Evolutionary conservation across 2,329 filamentous ascomycete genomes (phyloP), one percentile per base, ranked within the genome.

Genomic region (Microdochium paspali): DNA sequence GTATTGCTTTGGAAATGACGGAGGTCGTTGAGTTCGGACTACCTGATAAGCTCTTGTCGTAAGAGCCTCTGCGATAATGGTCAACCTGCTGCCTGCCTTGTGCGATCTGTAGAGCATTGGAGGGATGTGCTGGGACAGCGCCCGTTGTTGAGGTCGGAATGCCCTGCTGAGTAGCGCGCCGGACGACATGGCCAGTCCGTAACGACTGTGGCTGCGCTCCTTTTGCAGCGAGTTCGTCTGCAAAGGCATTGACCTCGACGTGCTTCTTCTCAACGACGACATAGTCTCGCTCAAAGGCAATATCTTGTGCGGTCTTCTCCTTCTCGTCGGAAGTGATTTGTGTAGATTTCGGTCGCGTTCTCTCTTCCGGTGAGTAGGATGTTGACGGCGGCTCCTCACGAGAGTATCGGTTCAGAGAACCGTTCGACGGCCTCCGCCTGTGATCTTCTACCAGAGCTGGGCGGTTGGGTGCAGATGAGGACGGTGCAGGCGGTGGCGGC

Each of bases 181-280:
- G 84, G 40, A 84, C 70, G 59, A 93, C 80, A 21, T 79, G 73
- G 10, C 79, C 79, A 9, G 79, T 69, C 52, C 82, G 73, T 25
- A 68, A 61, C 23, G 65, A 61, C 58, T 57, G 66, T 49, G 72
- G 65, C 53, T 75, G 63, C 50, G 73, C 67, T 54, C 79, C 75
- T 21, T 87, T 91, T 46, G 90, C 86, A 42, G 89, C 90, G 61
- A 98, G 73, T 66, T 97, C 91, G 65, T 98, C 93, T 21, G 93
- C 93, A 58, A 98, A 85, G 2, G 93, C 93, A 63, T 98, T 97
- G 45, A 98, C 91, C 64, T 97, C 91, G 10, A 98, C 90, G 20
- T 90, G 86, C 54, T 85, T 83, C 70, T 96, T 95, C 69, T 98
- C 93, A 12, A 98, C 88, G 24, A 97, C 76, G 20, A 98, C 91